These are phyloP conservation scores for Beta lomatogona DNA, from an alignment of 179 eudicot species.

Conservation along the genomic window DNA sequence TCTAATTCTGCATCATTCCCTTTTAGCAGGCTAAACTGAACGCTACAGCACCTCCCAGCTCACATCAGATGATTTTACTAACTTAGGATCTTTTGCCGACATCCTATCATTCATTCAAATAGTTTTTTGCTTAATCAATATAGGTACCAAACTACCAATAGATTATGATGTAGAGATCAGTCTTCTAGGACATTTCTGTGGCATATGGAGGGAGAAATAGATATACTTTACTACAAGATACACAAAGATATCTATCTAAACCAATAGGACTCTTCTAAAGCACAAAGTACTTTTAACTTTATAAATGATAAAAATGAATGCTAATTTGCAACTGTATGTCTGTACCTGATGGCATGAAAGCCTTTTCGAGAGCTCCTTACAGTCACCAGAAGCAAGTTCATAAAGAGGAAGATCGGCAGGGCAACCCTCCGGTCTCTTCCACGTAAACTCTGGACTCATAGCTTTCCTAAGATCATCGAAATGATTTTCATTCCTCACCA, in stretches of 20 bases:
- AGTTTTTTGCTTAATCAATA: neutral
- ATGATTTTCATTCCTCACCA: constrained; percentile 86
- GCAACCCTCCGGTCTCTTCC: constrained; percentile 90
- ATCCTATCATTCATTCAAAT: too few relatives aligned
- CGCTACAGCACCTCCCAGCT: neutral
- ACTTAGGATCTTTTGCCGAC: neutral
- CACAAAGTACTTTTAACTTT: neutral
- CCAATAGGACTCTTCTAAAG: neutral
- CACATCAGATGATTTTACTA: neutral
- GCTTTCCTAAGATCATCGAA: constrained; percentile 62
- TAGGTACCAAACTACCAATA: neutral
- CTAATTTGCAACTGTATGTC: constrained; percentile 42
- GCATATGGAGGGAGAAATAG: neutral
- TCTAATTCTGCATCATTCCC: neutral
- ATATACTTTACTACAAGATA: neutral
- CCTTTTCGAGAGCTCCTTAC: constrained; percentile 54
- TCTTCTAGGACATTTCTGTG: neutral
- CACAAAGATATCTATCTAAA: neutral
- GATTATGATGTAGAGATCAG: neutral
- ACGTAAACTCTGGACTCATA: constrained; percentile 64
- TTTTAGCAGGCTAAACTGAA: neutral
- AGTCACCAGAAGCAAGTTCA: constrained; percentile 65
- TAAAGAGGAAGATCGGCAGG: constrained; percentile 78
- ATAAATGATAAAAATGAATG: constrained; percentile 8
- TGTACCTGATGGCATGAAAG: constrained; percentile 93